Evolutionary conservation across 805 yeast genomes (phyloP).

Genomic region (Ogataea nakhonphanomensis): DNA sequence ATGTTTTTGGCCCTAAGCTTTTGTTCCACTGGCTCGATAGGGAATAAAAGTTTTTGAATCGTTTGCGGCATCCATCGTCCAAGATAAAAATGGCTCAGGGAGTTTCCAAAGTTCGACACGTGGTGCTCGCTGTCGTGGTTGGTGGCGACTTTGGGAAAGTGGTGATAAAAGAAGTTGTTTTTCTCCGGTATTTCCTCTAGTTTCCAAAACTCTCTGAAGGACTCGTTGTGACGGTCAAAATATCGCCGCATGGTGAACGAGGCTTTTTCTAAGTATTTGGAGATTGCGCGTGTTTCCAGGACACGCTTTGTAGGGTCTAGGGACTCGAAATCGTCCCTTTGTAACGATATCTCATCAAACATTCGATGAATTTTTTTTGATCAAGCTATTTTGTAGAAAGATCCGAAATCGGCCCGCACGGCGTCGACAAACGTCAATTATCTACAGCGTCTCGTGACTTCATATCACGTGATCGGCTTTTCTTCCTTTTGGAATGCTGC

Average conservation of each 20-base stretch:
- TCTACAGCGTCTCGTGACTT: not conserved
- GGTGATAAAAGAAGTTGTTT: slow-evolving; percentile 29
- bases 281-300: slow-evolving; percentile 5
- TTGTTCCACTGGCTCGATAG: slow-evolving; percentile 25
- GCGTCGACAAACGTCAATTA: not conserved
- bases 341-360: slow-evolving; percentile 23
- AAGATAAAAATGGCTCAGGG: slow-evolving; percentile 31
- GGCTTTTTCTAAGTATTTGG: slow-evolving; percentile 1
- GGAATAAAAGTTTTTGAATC: slow-evolving; percentile 26
- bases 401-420: slow-evolving; percentile 1
- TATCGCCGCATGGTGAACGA: slow-evolving; percentile 15
- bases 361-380: slow-evolving; percentile 5
- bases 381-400: not conserved
- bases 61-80: slow-evolving; percentile 34
- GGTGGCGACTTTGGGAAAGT: slow-evolving; percentile 32
- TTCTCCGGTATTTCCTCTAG: slow-evolving; percentile 29
- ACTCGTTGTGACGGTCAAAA: slow-evolving; percentile 28
- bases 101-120: slow-evolving; percentile 24
- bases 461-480: not conserved
- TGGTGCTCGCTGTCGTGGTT: slow-evolving; percentile 33
- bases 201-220: slow-evolving; percentile 28
- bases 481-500: no score
- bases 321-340: slow-evolving; percentile 21
- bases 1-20: slow-evolving; percentile 28
- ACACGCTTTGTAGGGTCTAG: slow-evolving; percentile 7